Evolutionary conservation across 2,329 filamentous ascomycete genomes (phyloP).

Genomic region (Curvularia sp.): DNA sequence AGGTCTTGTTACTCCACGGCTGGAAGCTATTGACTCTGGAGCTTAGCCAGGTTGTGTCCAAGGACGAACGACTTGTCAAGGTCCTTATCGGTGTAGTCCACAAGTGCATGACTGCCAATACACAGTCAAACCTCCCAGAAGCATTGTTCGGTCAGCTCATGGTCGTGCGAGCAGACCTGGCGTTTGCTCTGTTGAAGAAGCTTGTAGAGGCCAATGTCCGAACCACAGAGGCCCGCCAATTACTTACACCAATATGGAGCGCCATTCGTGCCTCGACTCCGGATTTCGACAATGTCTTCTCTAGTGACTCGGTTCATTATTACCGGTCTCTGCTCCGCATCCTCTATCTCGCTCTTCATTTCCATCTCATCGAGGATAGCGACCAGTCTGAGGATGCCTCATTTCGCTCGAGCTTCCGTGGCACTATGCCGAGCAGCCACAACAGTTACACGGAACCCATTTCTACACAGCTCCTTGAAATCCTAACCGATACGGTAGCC

Average conservation of each 20-base stretch:
- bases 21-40: constrained; percentile 91
- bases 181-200: constrained; percentile 81
- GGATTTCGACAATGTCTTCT: constrained; percentile 66
- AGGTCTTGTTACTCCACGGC: constrained; percentile 83
- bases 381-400: constrained; percentile 28
- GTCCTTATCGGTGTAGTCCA: constrained; percentile 77
- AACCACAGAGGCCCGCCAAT: constrained; percentile 58
- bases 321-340: constrained; percentile 85
- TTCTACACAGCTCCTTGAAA: constrained; percentile 67
- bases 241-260: constrained; percentile 67
- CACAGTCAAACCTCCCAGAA: constrained; percentile 73
- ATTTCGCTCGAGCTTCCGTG: constrained; percentile 47
- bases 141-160: constrained; percentile 82
- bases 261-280: constrained; percentile 61
- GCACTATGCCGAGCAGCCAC: constrained; percentile 48
- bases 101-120: constrained; percentile 81
- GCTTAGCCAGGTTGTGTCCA: constrained; percentile 69
- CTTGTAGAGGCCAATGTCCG: constrained; percentile 66
- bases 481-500: constrained; percentile 79
- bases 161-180: constrained; percentile 77
- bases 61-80: constrained; percentile 65
- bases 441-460: constrained; percentile 49
- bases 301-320: constrained; percentile 67
- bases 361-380: constrained; percentile 58
- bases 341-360: constrained; percentile 80